Conservation (phyloP, 2,329 filamentous ascomycete genomes). For the Ophiosphaerella korrae region DNA sequence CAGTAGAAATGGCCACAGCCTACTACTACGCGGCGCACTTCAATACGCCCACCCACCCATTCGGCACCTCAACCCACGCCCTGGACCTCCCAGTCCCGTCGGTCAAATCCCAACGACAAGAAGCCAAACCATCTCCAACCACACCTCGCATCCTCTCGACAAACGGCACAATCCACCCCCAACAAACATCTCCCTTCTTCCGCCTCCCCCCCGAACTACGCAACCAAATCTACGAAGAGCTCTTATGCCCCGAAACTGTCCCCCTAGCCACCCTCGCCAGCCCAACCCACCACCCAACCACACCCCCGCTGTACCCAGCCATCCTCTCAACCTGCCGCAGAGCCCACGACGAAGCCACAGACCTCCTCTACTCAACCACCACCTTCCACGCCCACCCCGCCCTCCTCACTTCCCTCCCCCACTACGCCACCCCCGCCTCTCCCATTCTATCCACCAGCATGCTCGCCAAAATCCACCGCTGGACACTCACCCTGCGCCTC, state of each 20-base stretch:
- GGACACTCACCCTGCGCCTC: conserved; percentile 54
- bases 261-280: conserved; percentile 11
- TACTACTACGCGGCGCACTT: conserved; percentile 30
- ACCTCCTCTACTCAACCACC: conserved; percentile 57
- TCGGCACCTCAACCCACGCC: conserved; percentile 11
- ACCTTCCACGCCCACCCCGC: conserved; percentile 57
- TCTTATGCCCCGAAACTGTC: conserved; percentile 39
- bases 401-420: conserved; percentile 53
- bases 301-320: conserved; percentile 40
- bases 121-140: conserved; percentile 4
- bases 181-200: conserved; percentile 41
- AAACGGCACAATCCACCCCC: conserved; percentile 6
- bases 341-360: conserved; percentile 48
- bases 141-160: conserved; percentile 4
- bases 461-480: conserved; percentile 48
- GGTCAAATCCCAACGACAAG: conserved; percentile 6
- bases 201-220: conserved; percentile 64
- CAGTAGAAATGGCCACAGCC: conserved; percentile 13
- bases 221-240: conserved; percentile 60
- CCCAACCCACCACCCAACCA: conserved; percentile 8
- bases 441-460: conserved; percentile 44
- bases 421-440: conserved; percentile 44
- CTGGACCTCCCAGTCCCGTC: conserved; percentile 8
- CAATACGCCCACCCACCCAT: conserved; percentile 15
- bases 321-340: conserved; percentile 51